Percentiles rank a stretch among this genome's conserved stretches.
These are phyloP conservation scores for Musa beccarii DNA, from an alignment of 176 grass and related monocot species.

Conservation along the genomic window DNA sequence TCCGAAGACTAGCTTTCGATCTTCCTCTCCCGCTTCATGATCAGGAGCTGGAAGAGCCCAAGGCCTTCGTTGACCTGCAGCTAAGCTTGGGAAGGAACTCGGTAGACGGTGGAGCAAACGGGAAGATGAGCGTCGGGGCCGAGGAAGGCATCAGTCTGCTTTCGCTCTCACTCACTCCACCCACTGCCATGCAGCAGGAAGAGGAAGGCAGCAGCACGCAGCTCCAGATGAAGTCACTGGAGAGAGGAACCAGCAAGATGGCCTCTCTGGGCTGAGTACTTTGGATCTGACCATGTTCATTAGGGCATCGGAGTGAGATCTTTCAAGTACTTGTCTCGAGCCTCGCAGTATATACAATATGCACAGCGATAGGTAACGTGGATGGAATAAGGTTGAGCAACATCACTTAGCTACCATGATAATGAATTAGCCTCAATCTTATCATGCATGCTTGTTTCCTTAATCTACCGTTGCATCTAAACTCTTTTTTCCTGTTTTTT, in stretches of 20 bases:
- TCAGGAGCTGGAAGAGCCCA: neutral
- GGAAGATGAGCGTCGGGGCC: neutral
- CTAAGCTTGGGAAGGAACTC: conserved; percentile 6
- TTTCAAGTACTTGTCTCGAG: conserved; percentile 18
- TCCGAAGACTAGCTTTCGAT: no score
- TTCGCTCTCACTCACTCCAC: neutral
- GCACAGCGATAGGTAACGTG: neutral
- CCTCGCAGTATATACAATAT: neutral
- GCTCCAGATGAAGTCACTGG: neutral
- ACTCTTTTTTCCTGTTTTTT: no score
- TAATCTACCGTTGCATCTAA: no score
- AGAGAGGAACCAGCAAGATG: neutral
- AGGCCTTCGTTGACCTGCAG: neutral
- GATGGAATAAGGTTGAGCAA: neutral
- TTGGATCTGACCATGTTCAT: conserved; percentile 16
- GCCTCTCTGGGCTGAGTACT: neutral
- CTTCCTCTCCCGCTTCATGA: no score
- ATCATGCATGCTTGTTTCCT: no score
- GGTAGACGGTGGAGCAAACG: neutral
- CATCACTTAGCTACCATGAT: no score
- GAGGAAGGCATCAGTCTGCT: neutral
- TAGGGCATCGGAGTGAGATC: conserved; percentile 14
- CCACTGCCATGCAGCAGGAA: neutral
- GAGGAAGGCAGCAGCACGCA: neutral
- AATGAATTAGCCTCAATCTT: no score